Evolutionary conservation across 306 rosid species (phyloP).

Genomic region (Citrullus colocynthis): DNA sequence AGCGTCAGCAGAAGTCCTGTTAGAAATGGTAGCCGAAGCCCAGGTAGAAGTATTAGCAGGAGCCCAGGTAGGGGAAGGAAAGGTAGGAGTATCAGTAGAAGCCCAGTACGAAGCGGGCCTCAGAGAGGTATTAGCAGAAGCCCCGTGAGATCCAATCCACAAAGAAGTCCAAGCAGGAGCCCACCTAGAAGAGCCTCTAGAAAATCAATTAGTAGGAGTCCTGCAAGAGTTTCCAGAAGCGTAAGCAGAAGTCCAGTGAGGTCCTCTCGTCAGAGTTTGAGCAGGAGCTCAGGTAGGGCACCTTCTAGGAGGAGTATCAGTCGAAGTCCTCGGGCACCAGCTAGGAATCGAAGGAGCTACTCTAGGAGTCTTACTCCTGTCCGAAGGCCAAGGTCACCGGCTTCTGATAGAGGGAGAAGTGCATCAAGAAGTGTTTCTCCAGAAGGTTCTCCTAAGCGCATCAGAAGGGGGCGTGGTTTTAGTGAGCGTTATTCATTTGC

Average conservation of each 20-base stretch:
- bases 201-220: conserved; percentile 53
- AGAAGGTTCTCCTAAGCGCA: conserved; percentile 74
- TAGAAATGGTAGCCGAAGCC: conserved; percentile 34
- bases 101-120: conserved; percentile 33
- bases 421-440: conserved; percentile 81
- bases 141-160: conserved; percentile 28
- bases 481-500: conserved; percentile 92
- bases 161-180: conserved; percentile 39
- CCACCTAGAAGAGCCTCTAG: conserved; percentile 39
- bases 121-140: conserved; percentile 35
- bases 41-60: conserved; percentile 29
- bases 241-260: conserved; percentile 67
- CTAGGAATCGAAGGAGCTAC: conserved; percentile 56
- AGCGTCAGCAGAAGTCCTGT: conserved; percentile 43
- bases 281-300: conserved; percentile 74
- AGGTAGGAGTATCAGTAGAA: conserved; percentile 30
- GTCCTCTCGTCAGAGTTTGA: conserved; percentile 56
- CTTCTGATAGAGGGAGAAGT: conserved; percentile 50
- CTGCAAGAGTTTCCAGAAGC: conserved; percentile 43
- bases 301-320: conserved; percentile 49
- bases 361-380: conserved; percentile 78
- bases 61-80: conserved; percentile 33
- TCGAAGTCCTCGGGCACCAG: conserved; percentile 57
- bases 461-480: conserved; percentile 93
- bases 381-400: conserved; percentile 58